Percentiles rank a stretch among this genome's conserved stretches.
Conservation (phyloP, 202 grass and related monocot species). For the Saccharum hybrid region DNA sequence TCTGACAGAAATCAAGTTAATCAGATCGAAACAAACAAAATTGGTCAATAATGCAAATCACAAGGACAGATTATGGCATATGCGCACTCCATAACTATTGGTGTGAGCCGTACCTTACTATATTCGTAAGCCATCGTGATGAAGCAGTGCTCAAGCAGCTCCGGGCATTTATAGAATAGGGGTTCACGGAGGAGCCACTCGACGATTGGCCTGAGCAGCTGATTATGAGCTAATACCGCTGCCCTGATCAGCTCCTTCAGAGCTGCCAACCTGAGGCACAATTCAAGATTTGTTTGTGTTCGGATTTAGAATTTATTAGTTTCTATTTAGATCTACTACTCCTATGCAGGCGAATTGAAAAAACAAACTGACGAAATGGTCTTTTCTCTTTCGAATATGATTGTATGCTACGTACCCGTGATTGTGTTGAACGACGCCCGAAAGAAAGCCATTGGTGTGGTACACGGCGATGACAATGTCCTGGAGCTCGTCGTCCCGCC, state of each 20-base stretch:
- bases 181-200: slow-evolving; percentile 14
- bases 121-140: slow-evolving; percentile 4
- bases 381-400: too few relatives aligned
- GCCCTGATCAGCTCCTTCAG: slow-evolving; percentile 19
- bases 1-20: not conserved
- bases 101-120: slow-evolving; percentile 17
- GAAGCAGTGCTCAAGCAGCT: slow-evolving; percentile 34
- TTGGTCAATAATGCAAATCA: not conserved
- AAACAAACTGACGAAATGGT: not conserved
- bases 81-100: not conserved
- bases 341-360: not conserved
- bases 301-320: not conserved
- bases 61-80: not conserved
- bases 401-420: slow-evolving; percentile 29
- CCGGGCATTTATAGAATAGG: not conserved
- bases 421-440: not conserved
- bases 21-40: not conserved
- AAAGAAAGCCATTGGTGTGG: not conserved
- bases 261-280: not conserved
- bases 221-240: not conserved
- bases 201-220: not conserved
- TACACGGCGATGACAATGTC: not conserved
- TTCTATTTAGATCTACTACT: not conserved
- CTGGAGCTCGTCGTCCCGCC: slow-evolving; percentile 11
- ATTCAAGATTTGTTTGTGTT: not conserved